Evolutionary conservation across 2,329 filamentous ascomycete genomes (phyloP).

Genomic region (Neocucurbitaria cava): DNA sequence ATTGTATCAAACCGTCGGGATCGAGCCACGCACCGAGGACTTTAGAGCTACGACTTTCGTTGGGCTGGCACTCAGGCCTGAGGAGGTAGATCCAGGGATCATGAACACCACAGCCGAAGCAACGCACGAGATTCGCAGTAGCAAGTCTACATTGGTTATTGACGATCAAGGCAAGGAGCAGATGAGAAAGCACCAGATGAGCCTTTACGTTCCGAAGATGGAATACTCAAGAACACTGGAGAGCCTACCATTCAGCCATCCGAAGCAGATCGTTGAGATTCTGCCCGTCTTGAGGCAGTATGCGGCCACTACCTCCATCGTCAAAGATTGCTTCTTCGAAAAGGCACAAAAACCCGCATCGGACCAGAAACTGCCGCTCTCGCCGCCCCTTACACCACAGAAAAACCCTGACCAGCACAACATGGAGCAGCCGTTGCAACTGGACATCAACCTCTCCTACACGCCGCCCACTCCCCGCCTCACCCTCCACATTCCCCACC

Average conservation of each 20-base stretch:
- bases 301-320: slow-evolving; percentile 70
- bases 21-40: slow-evolving; percentile 62
- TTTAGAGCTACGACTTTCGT: slow-evolving; percentile 57
- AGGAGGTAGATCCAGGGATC: slow-evolving; percentile 62
- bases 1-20: slow-evolving; percentile 65
- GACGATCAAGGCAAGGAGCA: slow-evolving; percentile 29
- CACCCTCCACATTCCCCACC: slow-evolving; percentile 39
- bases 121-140: slow-evolving; percentile 60
- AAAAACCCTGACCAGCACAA: slow-evolving; percentile 2
- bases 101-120: slow-evolving; percentile 42
- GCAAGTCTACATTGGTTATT: slow-evolving; percentile 55
- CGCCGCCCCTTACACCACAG: slow-evolving; percentile 35
- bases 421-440: slow-evolving; percentile 20
- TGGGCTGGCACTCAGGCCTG: slow-evolving; percentile 58
- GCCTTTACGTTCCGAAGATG: slow-evolving; percentile 73
- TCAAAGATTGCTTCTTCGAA: slow-evolving; percentile 65
- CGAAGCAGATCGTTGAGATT: slow-evolving; percentile 75
- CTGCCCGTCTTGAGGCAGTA: slow-evolving; percentile 78
- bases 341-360: slow-evolving; percentile 39
- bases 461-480: slow-evolving; percentile 42
- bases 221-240: slow-evolving; percentile 73
- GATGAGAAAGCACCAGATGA: slow-evolving; percentile 58
- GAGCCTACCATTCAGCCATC: slow-evolving; percentile 78
- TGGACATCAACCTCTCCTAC: slow-evolving; percentile 43
- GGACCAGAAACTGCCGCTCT: slow-evolving; percentile 18